These are phyloP conservation scores for Syzygium jambos DNA, from an alignment of 345 rosid species.

Conservation along the genomic window DNA sequence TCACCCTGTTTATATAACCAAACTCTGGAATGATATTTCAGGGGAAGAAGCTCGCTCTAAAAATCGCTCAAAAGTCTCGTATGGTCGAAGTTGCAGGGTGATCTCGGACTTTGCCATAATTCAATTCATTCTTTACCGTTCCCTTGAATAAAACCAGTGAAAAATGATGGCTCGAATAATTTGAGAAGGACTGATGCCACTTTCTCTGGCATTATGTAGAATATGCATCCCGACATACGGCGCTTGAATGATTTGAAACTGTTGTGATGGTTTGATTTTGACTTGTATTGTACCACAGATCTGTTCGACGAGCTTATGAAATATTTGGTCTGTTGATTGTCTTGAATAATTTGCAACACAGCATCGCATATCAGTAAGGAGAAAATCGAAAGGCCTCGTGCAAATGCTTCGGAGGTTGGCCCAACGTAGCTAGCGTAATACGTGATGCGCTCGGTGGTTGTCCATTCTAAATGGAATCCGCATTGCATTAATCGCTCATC, in stretches of 20 bases:
- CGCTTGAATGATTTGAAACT: neutral
- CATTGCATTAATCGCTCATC: neutral
- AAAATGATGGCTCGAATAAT: neutral
- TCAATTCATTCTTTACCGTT: neutral
- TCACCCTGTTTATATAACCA: slow-evolving; percentile 41
- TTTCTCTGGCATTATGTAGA: neutral
- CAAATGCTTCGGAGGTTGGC: neutral
- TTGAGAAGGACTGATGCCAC: neutral
- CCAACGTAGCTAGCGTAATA: neutral
- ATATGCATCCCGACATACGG: neutral
- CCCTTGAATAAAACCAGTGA: neutral
- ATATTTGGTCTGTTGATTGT: neutral
- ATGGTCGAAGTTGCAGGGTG: slow-evolving; percentile 12
- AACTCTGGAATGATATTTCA: slow-evolving; percentile 68
- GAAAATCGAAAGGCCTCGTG: neutral
- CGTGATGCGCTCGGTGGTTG: no score
- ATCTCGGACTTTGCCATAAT: neutral
- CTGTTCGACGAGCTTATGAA: neutral
- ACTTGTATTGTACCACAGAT: neutral
- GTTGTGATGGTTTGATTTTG: neutral
- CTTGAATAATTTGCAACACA: neutral
- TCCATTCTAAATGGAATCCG: neutral
- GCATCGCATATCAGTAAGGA: neutral
- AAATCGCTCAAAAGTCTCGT: slow-evolving; percentile 48
- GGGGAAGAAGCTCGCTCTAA: slow-evolving; percentile 85